Evolutionary conservation across 2,329 filamentous ascomycete genomes (phyloP).

Genomic region (Nemania abortiva): DNA sequence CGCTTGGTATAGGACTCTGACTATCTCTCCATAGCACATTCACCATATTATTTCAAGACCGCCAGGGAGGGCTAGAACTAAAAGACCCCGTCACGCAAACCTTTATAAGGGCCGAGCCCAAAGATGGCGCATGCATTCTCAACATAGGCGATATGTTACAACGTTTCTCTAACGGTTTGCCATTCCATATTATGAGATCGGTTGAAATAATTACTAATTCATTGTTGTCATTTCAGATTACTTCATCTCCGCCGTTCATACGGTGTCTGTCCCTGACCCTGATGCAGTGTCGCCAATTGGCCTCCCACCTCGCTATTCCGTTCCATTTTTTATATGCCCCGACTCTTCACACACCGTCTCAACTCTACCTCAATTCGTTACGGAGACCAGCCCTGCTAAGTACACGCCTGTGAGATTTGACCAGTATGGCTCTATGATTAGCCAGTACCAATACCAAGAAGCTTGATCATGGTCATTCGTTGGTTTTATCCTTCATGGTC

Average conservation of each 20-base stretch:
- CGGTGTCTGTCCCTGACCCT: constrained; percentile 41
- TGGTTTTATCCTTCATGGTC: neutral
- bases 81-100: constrained; percentile 53
- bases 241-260: constrained; percentile 45
- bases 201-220: neutral
- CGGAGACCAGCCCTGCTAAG: constrained; percentile 37
- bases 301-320: constrained; percentile 45
- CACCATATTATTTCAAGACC: constrained; percentile 67
- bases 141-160: constrained; percentile 48
- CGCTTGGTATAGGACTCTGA: constrained; percentile 7
- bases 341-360: constrained; percentile 42
- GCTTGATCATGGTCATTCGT: neutral
- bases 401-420: constrained; percentile 47
- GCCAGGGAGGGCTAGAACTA: constrained; percentile 63
- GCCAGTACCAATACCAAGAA: constrained; percentile 43
- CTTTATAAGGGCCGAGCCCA: constrained; percentile 39
- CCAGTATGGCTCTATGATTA: constrained; percentile 42
- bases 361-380: constrained; percentile 42
- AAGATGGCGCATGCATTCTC: constrained; percentile 43
- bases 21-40: constrained; percentile 52
- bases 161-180: constrained; percentile 45
- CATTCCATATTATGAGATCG: neutral
- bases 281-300: constrained; percentile 35
- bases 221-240: constrained; percentile 37
- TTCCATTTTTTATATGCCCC: constrained; percentile 45